Percentiles rank a stretch among this genome's conserved stretches.
Conservation (phyloP, 108 stramenopile genomes). For the Schizochytrium sp. region DNA sequence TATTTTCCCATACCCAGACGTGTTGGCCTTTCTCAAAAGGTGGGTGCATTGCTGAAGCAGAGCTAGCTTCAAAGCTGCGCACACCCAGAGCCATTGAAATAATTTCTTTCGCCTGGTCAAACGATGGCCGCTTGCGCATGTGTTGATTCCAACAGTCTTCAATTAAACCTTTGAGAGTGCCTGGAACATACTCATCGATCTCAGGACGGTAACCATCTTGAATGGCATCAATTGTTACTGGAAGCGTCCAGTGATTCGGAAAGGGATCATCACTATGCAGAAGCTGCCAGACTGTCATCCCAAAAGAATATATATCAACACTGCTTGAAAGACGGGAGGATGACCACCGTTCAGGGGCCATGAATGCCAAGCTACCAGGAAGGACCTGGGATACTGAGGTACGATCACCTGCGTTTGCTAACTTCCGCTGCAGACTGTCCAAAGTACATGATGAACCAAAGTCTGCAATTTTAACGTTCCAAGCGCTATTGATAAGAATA, state of each 20-base stretch:
- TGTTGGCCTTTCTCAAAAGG: conserved; percentile 12
- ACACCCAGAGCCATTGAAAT: not conserved
- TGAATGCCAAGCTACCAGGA: not conserved
- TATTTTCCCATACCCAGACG: not conserved
- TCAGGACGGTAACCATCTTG: conserved; percentile 23
- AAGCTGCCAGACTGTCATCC: conserved; percentile 6
- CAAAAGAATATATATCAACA: conserved; percentile 37
- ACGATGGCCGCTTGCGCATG: not conserved
- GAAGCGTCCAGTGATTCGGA: not conserved
- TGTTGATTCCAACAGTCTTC: not conserved
- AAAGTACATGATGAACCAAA: not conserved
- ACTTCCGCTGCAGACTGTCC: not conserved
- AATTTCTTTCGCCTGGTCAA: not conserved
- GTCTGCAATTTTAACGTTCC: conserved; percentile 3
- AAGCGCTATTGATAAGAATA: not conserved
- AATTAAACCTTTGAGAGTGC: not conserved
- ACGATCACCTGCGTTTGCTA: not conserved
- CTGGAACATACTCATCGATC: not conserved
- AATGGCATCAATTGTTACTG: not conserved
- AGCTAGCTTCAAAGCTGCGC: not conserved
- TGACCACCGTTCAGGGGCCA: conserved; percentile 51
- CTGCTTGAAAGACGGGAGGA: not conserved
- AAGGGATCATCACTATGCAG: conserved; percentile 26
- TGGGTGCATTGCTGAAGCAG: not conserved
- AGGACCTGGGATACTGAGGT: not conserved